A percentile compares a stretch with the other conserved stretches of the same genome.
Evolutionary conservation across 73 alveolate genomes (phyloP).

Genomic region (Blepharisma japonicum): DNA sequence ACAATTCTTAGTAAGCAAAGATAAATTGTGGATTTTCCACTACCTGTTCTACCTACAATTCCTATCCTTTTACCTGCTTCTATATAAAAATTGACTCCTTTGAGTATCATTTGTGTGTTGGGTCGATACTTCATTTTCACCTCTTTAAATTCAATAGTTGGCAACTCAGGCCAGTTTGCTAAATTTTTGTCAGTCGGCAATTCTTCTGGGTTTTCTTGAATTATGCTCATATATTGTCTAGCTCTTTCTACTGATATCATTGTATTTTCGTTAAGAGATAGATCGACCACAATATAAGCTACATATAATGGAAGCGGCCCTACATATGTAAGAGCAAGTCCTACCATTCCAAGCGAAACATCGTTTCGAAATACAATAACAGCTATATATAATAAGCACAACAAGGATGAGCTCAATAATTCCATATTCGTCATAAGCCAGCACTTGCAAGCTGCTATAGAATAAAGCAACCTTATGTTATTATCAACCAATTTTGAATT

Average conservation of each 20-base stretch:
- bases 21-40: constrained; percentile 87
- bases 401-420: not conserved
- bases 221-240: not conserved
- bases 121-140: constrained; percentile 41
- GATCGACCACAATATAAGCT: not conserved
- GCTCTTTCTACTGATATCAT: constrained; percentile 34
- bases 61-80: constrained; percentile 84
- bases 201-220: not conserved
- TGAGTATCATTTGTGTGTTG: constrained; percentile 68
- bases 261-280: not conserved
- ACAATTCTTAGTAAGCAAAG: constrained; percentile 78
- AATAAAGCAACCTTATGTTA: not conserved
- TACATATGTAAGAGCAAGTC: constrained; percentile 23
- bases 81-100: constrained; percentile 71
- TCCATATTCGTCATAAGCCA: constrained; percentile 5
- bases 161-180: constrained; percentile 41
- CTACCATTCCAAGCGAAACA: constrained; percentile 31
- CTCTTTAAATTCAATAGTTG: constrained; percentile 34
- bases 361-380: not conserved
- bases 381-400: not conserved
- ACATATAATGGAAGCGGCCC: constrained; percentile 22
- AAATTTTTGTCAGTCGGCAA: not conserved
- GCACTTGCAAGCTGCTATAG: not conserved
- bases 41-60: constrained; percentile 92
- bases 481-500: constrained; percentile 31